Base-by-base conservation (phyloP, 148 eudicot genomes). In the Silene uniflora region DNA sequence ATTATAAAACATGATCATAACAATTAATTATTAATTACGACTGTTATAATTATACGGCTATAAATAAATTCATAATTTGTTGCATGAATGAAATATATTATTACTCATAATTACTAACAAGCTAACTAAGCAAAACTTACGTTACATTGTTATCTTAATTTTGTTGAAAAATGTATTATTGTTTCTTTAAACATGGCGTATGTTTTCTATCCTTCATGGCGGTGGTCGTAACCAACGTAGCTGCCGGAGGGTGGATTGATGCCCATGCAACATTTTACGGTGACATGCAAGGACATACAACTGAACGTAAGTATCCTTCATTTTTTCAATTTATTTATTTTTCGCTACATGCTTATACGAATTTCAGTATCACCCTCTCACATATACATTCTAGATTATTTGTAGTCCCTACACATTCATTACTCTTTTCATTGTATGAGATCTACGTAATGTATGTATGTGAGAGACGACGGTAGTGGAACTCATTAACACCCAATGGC, bases 211-310 rank as follows among this genome's bases (percentile, higher is more conserved):
- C 59, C 9, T 32, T 74, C 3, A 46, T 63, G 59, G 60, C 60
- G 3, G 10, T 74, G 2, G 12, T 74, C 10, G 3, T 10, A 9
- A 63, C 10, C 11, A 47, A 70, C 19, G 79, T 65, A 76, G 68
- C 12, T 35, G 75, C 62, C 64, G 61, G 75, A 75, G 76, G 29
- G 1, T 80, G 83, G 83, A 71, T 4, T 0, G 79, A 80, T 65
- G 83, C 76, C 18, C 83, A 80, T 71, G 83, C 83, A 56, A 80
- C 83, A 7, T 80, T 80, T 72, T 80, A 80, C 17, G 79, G 73
- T 75, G 83, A 80, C 24, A 1, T 3, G 8, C 21, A 61, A n/a
- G 82, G 82, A 5, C 42, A 23, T 32, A 22, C 49, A 4, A 79
- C 78, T 70, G 72, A 80, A 22, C 14, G 82, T 75, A 62, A 70